Conservation (phyloP, 164 flowering plant genomes). For the Nelumbo lutea region DNA sequence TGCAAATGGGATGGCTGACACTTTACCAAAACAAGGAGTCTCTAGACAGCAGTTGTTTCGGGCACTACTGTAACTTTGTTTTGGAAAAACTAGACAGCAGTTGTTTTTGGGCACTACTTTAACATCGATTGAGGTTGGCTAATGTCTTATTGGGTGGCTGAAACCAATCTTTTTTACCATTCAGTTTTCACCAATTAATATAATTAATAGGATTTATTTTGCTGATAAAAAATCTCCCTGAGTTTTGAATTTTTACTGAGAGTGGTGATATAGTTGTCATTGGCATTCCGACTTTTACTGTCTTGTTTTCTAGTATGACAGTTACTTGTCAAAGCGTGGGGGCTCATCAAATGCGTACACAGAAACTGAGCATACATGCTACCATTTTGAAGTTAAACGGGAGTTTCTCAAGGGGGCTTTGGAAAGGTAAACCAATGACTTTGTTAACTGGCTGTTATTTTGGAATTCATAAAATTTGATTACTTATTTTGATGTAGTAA, state of each 20-base stretch:
- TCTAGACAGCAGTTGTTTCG: too few species aligned
- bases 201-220: too few species aligned
- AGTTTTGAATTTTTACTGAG: background rate
- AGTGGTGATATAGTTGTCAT: background rate
- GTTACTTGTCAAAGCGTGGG: constrained; percentile 96
- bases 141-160: too few species aligned
- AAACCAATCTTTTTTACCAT: too few species aligned
- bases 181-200: too few species aligned
- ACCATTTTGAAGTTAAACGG: constrained; percentile 88
- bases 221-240: too few species aligned
- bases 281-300: constrained; percentile 1
- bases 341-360: constrained; percentile 98
- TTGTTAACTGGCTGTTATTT: background rate
- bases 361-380: constrained; percentile 88
- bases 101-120: too few species aligned
- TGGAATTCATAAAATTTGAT: background rate
- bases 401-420: constrained; percentile 89
- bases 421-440: constrained; percentile 44
- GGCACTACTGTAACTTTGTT: too few species aligned
- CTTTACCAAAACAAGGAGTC: too few species aligned
- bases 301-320: constrained; percentile 66
- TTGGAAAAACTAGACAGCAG: too few species aligned
- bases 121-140: too few species aligned
- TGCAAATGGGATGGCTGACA: too few species aligned
- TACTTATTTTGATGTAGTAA: background rate